Base-by-base conservation (phyloP, 345 rosid species). In the Mallotus nudiflorus region DNA sequence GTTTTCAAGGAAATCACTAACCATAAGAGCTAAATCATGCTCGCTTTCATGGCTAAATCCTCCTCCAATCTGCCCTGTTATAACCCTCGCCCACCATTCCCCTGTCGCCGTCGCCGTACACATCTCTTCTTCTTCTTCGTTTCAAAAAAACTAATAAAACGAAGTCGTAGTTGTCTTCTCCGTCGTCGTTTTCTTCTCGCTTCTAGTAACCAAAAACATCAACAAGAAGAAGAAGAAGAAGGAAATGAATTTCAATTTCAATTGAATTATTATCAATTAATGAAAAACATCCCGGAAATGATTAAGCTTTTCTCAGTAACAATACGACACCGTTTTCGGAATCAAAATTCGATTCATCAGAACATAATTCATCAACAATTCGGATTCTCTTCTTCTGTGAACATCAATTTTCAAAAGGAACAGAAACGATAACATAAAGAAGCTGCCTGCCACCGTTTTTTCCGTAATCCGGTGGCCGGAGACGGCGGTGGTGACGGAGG, bases 21-120 rank as follows among this genome's bases (percentile, higher is more conserved):
- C 97, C 94, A 94, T 85, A 12, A 88, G 79, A 12, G 91, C 98
- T 77, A 91, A 78, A 78, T 94, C 98, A 55, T 76, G 89, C 79
- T 94, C 97, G 80, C 97, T 86, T 70, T 94, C 97, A 62, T 86
- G 85, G 83, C 94, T 91, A 6, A 84, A 92, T 19, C 84, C 88
- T 60, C 86, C 87, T 0, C 77, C 83, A 22, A 61, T 75, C 51
- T 77, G 76, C 62, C 67, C 77, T 3, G 69, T 61, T 67, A 78
- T 67, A 5, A 59, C 80, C 16, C 81, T 60, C 6, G 51, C 55
- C 85, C 84, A 81, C 65, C 81, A 72, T 59, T 82, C 82, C 52
- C 73, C 88, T 25, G 77, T 68, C 57, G 85, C 73, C 75, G 82
- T 28, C 63, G 69, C 80, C 81, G 83, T 79, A 81, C 89, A 75